phyloP scores from a whole-genome alignment of 164 flowering plant species.

The Nelumbo lutea region DNA sequence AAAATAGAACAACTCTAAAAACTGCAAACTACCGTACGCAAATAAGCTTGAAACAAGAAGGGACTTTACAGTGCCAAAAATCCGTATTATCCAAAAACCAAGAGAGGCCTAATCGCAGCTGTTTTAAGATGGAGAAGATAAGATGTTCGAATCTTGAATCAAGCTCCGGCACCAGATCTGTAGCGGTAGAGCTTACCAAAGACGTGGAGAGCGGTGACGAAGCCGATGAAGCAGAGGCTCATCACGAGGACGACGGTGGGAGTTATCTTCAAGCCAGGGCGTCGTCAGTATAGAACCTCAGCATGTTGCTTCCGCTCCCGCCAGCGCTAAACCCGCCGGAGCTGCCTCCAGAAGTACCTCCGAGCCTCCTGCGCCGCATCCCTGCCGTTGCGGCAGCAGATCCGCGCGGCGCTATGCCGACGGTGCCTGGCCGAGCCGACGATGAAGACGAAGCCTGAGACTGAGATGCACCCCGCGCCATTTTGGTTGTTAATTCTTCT shows the following conservation, averaged over 20 bases:
- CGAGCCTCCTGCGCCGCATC: slow-evolving; percentile 42
- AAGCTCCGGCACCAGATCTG: slow-evolving; percentile 40
- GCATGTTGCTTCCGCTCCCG: too few species aligned
- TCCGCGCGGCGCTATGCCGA: slow-evolving; percentile 55
- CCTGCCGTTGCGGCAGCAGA: slow-evolving; percentile 80
- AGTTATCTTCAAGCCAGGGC: slow-evolving; percentile 67
- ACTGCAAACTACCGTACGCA: slow-evolving; percentile 1
- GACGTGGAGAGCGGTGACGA: slow-evolving; percentile 87
- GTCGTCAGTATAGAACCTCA: too few species aligned
- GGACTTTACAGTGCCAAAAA: slow-evolving; percentile 6
- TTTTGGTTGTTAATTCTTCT: slow-evolving; percentile 6
- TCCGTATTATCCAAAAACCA: not conserved
- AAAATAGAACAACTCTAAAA: not conserved
- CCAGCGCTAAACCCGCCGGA: too few species aligned
- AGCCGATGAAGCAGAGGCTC: slow-evolving; percentile 93
- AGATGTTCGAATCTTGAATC: slow-evolving; percentile 7
- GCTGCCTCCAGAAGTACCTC: slow-evolving; percentile 21
- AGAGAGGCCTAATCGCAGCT: not conserved
- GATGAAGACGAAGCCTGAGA: slow-evolving; percentile 54
- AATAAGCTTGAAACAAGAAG: not conserved
- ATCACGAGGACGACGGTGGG: slow-evolving; percentile 85
- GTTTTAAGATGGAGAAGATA: not conserved
- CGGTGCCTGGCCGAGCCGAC: slow-evolving; percentile 45
- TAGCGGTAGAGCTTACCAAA: slow-evolving; percentile 83
- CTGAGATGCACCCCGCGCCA: slow-evolving; percentile 73